Evolutionary conservation across 2,329 filamentous ascomycete species (phyloP), one percentile per base, ranked within the genome.

Genomic region (Trichophyton equinum): DNA sequence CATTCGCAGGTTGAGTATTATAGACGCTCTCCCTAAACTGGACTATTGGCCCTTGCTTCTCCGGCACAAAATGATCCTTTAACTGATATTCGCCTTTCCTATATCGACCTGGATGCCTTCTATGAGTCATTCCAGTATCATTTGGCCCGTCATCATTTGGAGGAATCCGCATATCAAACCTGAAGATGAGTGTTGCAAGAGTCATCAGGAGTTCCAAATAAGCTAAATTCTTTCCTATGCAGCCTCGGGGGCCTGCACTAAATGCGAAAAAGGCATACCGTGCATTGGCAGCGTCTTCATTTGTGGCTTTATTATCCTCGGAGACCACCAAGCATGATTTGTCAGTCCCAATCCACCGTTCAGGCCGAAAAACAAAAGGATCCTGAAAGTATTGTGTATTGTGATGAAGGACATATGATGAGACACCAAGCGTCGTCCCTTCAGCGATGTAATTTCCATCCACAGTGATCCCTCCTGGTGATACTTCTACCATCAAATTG

Each of bases 241-340:
- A 77, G 0, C 74, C 74, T 1, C 74, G 69, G 1, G 72, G 73
- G 0, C 75, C 75, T 42, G 76, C 72, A 47, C 71, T 74, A 58
- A 77, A 77, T 6, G 64, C 46, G 25, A 59, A 63, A 46, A 65
- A 65, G 6, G 64, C 64, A 4, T 62, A 58, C 8, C 64, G 59
- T 13, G 87, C 85, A 4, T 76, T 68, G 2, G 77, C 75, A 1
- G 82, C 74, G 11, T 25, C 49, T 8, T 62, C 49, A 49, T 9
- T 8, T 11, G 40, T 38, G 15, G n/a, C 38, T 11, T 47, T 44
- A 9, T 49, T 22, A 5, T 36, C 27, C 2, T 49, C 22, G 9
- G 36, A 9, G 9, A 46, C 6, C 8, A 42, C 40, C 4, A 38
- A 42, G 9, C 40, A 42, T 18, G 20, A n/a, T 9, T 59, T 47